Conservation (phyloP, 495 filamentous ascomycete genomes). For the Stereocaulon alpinum region DNA sequence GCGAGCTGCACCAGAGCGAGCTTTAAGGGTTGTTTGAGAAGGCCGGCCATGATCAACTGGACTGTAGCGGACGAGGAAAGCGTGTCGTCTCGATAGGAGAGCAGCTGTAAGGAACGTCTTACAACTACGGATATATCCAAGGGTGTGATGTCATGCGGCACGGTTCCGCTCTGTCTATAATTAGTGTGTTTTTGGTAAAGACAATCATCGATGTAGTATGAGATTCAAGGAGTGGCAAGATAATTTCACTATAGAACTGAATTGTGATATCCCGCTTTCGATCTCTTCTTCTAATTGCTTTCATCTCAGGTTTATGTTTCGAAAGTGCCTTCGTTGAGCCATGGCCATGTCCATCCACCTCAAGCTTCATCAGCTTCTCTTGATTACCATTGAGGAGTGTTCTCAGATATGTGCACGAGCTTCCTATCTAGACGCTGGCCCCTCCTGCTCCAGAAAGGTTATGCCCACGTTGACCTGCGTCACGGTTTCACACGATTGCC, state of each 20-base stretch:
- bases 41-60: slow-evolving; percentile 33
- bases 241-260: too few relatives aligned
- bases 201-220: too few relatives aligned
- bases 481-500: slow-evolving; percentile 5
- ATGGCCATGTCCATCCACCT: too few relatives aligned
- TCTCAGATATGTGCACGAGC: neutral
- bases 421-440: neutral
- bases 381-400: too few relatives aligned
- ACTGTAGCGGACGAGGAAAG: neutral
- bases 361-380: too few relatives aligned
- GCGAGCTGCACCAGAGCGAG: slow-evolving; percentile 76
- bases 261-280: too few relatives aligned
- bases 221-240: too few relatives aligned
- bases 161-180: neutral
- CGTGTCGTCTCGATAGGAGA: neutral
- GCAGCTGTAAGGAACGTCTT: neutral
- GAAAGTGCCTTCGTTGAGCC: too few relatives aligned
- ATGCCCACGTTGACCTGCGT: slow-evolving; percentile 8
- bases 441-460: neutral
- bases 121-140: neutral
- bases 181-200: too few relatives aligned
- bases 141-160: neutral
- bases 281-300: too few relatives aligned
- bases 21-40: slow-evolving; percentile 66
- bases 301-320: too few relatives aligned